These are phyloP conservation scores for Monosporascus sp. DNA, from an alignment of 2,329 filamentous ascomycete genomes.

Conservation along the genomic window DNA sequence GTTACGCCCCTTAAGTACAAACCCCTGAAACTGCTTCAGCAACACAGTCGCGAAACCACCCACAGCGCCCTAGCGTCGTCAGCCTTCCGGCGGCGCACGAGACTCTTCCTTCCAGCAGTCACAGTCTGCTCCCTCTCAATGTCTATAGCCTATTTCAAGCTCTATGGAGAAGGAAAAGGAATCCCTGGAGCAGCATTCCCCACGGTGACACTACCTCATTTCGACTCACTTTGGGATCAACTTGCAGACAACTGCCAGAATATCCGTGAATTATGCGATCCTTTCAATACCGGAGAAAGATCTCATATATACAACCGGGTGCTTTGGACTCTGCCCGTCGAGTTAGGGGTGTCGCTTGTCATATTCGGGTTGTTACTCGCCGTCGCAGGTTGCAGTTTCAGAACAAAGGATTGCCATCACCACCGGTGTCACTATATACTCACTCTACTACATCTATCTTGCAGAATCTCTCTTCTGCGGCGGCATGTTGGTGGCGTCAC, in stretches of 20 bases:
- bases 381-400: constrained; percentile 16
- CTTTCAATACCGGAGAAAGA: constrained; percentile 6
- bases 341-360: constrained; percentile 30
- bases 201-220: constrained; percentile 10
- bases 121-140: constrained; percentile 12
- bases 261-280: constrained; percentile 9
- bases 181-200: constrained; percentile 14
- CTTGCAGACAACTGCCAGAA: constrained; percentile 10
- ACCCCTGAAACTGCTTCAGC: constrained; percentile 23
- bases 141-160: constrained; percentile 12
- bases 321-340: constrained; percentile 32
- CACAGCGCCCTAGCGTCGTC: constrained; percentile 20
- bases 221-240: constrained; percentile 13
- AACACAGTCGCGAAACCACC: constrained; percentile 12
- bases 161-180: constrained; percentile 8
- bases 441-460: constrained; percentile 21
- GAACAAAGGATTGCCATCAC: constrained; percentile 14
- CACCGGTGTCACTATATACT: constrained; percentile 15
- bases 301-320: constrained; percentile 25
- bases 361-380: constrained; percentile 28
- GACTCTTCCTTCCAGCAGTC: constrained; percentile 21
- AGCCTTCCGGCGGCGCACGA: constrained; percentile 20
- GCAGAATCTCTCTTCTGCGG: constrained; percentile 23
- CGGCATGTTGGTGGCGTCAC: constrained; percentile 27
- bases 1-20: constrained; percentile 33